Percentiles rank a stretch among this genome's conserved stretches.
Evolutionary conservation across 2,329 filamentous ascomycete genomes (phyloP).

Genomic region (Fusarium subglutinans): DNA sequence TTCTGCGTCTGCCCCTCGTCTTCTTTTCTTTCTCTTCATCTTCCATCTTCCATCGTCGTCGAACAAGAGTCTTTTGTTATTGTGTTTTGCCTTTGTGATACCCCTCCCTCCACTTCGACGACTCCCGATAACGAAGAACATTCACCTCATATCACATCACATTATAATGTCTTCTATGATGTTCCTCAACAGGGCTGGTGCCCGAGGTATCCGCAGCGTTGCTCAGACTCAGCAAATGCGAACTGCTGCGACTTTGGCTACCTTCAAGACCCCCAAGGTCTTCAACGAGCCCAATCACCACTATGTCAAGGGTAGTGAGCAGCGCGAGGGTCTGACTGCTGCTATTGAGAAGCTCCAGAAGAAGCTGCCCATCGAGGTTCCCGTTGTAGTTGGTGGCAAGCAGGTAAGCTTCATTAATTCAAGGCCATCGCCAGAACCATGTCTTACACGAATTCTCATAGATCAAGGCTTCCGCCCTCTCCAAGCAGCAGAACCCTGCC

Average conservation of each 20-base stretch:
- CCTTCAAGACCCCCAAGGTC: slow-evolving; percentile 88
- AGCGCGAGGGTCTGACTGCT: slow-evolving; percentile 78
- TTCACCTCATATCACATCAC: background rate
- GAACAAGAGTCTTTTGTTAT: slow-evolving; percentile 6
- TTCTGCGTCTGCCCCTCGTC: background rate
- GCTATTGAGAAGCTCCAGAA: slow-evolving; percentile 77
- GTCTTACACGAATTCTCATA: slow-evolving; percentile 45
- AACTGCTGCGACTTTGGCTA: slow-evolving; percentile 70
- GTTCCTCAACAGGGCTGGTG: slow-evolving; percentile 47
- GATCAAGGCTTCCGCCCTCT: slow-evolving; percentile 73
- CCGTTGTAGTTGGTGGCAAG: slow-evolving; percentile 84
- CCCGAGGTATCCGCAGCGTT: slow-evolving; percentile 45
- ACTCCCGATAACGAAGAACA: slow-evolving; percentile 27
- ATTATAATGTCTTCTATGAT: slow-evolving; percentile 48
- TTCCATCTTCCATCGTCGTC: slow-evolving; percentile 29
- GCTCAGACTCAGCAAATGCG: slow-evolving; percentile 44
- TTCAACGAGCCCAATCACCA: slow-evolving; percentile 97
- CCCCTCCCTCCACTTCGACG: slow-evolving; percentile 21
- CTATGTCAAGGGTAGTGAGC: slow-evolving; percentile 83
- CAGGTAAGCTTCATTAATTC: slow-evolving; percentile 61
- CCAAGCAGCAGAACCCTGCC: slow-evolving; percentile 83
- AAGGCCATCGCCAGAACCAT: background rate
- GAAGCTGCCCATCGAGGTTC: slow-evolving; percentile 78
- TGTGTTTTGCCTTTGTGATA: slow-evolving; percentile 35
- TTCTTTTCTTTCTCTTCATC: slow-evolving; percentile 6